These are phyloP conservation scores for Boletus rufocinnamomeus DNA, from an alignment of 768 basidiomycete genomes.

Conservation along the genomic window DNA sequence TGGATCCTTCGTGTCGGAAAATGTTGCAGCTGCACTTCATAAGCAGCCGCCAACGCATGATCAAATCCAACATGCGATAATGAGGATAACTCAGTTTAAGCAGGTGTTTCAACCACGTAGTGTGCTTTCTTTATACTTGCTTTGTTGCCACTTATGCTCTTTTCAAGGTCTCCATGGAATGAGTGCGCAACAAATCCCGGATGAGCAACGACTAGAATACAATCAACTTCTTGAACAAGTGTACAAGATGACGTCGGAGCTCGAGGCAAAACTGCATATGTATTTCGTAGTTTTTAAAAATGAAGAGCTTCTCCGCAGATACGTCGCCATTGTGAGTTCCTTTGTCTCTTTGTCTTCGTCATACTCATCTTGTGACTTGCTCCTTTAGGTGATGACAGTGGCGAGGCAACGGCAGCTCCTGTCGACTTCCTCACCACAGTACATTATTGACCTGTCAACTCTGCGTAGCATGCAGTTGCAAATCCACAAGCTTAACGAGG, in stretches of 20 bases:
- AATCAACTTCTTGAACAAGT: constrained; percentile 51
- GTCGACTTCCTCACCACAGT: constrained; percentile 29
- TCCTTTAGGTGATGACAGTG: constrained; percentile 45
- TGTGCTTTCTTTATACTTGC: constrained; percentile 20
- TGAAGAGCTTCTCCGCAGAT: constrained; percentile 49
- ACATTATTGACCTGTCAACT: constrained; percentile 37
- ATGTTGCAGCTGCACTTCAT: not conserved
- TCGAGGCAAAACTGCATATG: constrained; percentile 53
- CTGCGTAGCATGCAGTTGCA: constrained; percentile 50
- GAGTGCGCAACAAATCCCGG: constrained; percentile 43
- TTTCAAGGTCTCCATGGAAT: constrained; percentile 39
- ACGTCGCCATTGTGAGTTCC: constrained; percentile 54
- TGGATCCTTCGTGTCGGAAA: constrained; percentile 12
- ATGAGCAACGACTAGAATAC: constrained; percentile 57
- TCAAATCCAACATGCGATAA: constrained; percentile 34
- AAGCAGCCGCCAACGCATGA: constrained; percentile 32
- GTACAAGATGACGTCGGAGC: constrained; percentile 44
- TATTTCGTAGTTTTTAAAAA: constrained; percentile 47
- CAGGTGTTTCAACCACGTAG: constrained; percentile 36
- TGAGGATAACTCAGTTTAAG: constrained; percentile 36
- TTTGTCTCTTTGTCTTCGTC: constrained; percentile 16
- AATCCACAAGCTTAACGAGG: constrained; percentile 43
- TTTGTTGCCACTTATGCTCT: constrained; percentile 14
- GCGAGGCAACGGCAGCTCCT: constrained; percentile 36
- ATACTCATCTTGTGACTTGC: constrained; percentile 11